Percentiles rank a stretch among this genome's conserved stretches.
Conservation (phyloP, 208 protist species). For the Novymonas esmeraldas region DNA sequence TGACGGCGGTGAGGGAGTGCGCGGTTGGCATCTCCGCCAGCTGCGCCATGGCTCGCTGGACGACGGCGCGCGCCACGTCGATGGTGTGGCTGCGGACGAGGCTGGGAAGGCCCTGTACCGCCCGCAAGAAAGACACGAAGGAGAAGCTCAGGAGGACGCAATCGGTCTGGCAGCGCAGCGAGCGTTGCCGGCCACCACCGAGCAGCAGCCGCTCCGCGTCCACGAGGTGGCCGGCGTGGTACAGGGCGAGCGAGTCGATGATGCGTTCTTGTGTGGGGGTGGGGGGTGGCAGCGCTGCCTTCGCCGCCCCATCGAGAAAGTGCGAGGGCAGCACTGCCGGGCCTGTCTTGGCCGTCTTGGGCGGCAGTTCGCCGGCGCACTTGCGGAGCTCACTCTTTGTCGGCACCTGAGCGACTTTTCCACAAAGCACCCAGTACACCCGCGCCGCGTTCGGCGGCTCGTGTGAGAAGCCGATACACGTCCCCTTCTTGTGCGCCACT, state of each 20-base stretch:
- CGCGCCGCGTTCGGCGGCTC: slow-evolving; percentile 41
- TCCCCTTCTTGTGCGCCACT: slow-evolving; percentile 34
- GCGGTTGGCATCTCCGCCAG: slow-evolving; percentile 36
- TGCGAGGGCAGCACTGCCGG: slow-evolving; percentile 34
- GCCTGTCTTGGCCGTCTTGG: slow-evolving; percentile 31
- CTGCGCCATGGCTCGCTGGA: slow-evolving; percentile 22
- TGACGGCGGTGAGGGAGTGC: slow-evolving; percentile 36
- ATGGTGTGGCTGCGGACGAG: slow-evolving; percentile 24
- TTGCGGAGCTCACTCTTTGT: slow-evolving; percentile 42
- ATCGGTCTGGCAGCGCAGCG: slow-evolving; percentile 55
- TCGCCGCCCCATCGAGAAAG: slow-evolving; percentile 22
- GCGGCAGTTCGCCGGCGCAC: slow-evolving; percentile 32
- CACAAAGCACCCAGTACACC: slow-evolving; percentile 68
- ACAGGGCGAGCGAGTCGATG: slow-evolving; percentile 40
- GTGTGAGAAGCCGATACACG: slow-evolving; percentile 41
- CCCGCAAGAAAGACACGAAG: slow-evolving; percentile 22
- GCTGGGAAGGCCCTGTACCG: slow-evolving; percentile 31
- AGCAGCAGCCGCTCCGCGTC: slow-evolving; percentile 65
- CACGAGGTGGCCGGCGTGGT: slow-evolving; percentile 54
- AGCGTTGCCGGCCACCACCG: slow-evolving; percentile 38
- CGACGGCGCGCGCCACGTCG: slow-evolving; percentile 33
- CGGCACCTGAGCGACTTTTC: slow-evolving; percentile 62
- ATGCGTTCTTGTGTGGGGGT: slow-evolving; percentile 35
- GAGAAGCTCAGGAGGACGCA: slow-evolving; percentile 51
- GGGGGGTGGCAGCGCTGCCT: slow-evolving; percentile 11